phyloP scores from a whole-genome alignment of 2,329 filamentous ascomycete species.

The Phoma herbarum region DNA sequence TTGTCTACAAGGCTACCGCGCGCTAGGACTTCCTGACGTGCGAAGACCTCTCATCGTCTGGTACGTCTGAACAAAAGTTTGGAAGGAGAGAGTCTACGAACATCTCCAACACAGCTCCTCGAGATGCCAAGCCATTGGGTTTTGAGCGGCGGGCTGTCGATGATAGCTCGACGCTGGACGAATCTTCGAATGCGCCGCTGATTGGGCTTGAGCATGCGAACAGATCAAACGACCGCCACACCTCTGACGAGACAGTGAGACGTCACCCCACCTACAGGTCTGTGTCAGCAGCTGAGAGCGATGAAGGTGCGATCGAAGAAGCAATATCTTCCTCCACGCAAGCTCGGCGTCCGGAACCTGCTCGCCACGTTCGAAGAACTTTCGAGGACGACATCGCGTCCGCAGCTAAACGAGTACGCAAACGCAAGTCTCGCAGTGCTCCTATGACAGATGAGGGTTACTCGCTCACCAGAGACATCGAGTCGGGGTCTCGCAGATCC shows the following conservation, averaged over 20 bases:
- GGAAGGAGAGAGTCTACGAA: not conserved
- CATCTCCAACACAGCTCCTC: conserved; percentile 2
- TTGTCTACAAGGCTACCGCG: conserved; percentile 16
- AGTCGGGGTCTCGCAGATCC: not conserved
- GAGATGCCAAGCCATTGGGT: conserved; percentile 15
- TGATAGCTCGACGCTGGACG: conserved; percentile 6
- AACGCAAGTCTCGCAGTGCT: conserved; percentile 24
- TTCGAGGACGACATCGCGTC: conserved; percentile 17
- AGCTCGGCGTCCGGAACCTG: conserved; percentile 24
- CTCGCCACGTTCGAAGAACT: conserved; percentile 36
- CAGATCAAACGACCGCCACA: not conserved
- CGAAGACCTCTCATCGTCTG: not conserved
- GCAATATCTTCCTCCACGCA: conserved; percentile 5
- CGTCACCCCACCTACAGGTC: conserved; percentile 21
- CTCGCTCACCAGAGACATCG: not conserved
- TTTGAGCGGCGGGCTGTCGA: conserved; percentile 7
- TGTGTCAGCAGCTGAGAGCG: conserved; percentile 31
- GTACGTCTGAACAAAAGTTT: not conserved
- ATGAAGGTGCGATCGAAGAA: conserved; percentile 20
- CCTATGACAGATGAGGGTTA: conserved; percentile 7
- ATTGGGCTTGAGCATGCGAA: conserved; percentile 14
- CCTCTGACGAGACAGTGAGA: conserved; percentile 29
- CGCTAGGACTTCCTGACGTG: not conserved
- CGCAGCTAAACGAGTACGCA: conserved; percentile 10
- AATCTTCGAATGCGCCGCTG: conserved; percentile 2